Evolutionary conservation across 352 stramenopile species (phyloP).

Genomic region (Blastocystis sp.): DNA sequence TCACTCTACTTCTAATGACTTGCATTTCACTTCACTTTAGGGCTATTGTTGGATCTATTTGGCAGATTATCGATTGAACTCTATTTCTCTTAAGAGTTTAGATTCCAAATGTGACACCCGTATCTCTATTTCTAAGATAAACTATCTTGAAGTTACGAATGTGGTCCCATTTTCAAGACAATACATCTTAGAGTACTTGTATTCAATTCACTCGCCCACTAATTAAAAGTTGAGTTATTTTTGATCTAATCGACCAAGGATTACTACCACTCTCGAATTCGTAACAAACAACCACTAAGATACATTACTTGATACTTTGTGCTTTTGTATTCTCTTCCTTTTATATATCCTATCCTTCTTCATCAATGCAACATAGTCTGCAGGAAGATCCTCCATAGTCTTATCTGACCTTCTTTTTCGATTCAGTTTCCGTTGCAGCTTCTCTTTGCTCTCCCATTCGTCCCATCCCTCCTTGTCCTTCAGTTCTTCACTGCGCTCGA

Average conservation of each 20-base stretch:
- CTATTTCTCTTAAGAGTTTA: no score
- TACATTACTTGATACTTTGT: background rate
- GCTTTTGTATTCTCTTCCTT: background rate
- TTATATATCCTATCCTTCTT: background rate
- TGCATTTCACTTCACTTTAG: no score
- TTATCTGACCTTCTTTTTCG: background rate
- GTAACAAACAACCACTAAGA: background rate
- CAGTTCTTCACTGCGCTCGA: constrained; percentile 16
- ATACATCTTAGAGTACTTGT: background rate
- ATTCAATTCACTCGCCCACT: background rate
- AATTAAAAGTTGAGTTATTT: background rate
- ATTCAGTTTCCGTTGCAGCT: background rate
- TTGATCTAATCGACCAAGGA: no score
- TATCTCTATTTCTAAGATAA: background rate
- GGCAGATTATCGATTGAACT: no score
- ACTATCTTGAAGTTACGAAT: background rate
- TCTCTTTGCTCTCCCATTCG: background rate
- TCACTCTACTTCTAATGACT: no score
- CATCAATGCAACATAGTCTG: background rate
- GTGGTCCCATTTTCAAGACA: background rate
- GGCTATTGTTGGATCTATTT: no score
- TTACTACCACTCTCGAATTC: no score
- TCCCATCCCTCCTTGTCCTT: constrained; percentile 17
- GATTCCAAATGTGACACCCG: no score
- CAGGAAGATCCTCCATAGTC: background rate